Evolutionary conservation across 2,329 filamentous ascomycete genomes (phyloP).

Genomic region (Dactylonectria macrodidyma): DNA sequence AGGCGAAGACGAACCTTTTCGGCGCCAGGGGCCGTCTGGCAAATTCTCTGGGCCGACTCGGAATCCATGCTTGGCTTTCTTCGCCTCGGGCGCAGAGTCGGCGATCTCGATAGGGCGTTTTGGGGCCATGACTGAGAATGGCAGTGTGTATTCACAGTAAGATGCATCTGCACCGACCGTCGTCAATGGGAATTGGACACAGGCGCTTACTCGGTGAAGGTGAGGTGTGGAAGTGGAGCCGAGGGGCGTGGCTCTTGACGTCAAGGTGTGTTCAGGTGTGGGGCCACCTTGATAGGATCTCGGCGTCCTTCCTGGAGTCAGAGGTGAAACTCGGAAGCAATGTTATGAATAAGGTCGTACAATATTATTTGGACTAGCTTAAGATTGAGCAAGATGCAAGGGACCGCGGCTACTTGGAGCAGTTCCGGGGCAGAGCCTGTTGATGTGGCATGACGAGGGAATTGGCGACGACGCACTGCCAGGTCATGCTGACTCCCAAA

Average conservation of each 20-base stretch:
- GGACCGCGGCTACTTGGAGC: not conserved
- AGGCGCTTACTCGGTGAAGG: constrained; percentile 19
- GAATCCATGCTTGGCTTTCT: constrained; percentile 80
- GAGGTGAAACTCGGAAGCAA: constrained; percentile 26
- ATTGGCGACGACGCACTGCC: constrained; percentile 16
- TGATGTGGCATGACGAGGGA: constrained; percentile 27
- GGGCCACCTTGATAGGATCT: not conserved
- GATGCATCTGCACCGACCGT: constrained; percentile 14
- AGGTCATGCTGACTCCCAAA: constrained; percentile 10
- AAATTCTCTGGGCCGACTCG: constrained; percentile 90
- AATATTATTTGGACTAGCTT: not conserved
- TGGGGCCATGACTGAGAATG: constrained; percentile 47
- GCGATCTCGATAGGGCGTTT: constrained; percentile 51
- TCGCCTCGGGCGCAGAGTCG: constrained; percentile 56
- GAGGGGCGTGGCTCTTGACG: constrained; percentile 10
- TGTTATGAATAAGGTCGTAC: too few relatives aligned
- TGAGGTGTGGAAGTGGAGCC: constrained; percentile 21
- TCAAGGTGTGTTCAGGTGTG: constrained; percentile 7
- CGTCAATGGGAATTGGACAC: constrained; percentile 33
- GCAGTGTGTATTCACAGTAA: constrained; percentile 26
- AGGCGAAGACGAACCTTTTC: constrained; percentile 71
- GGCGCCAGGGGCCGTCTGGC: constrained; percentile 88
- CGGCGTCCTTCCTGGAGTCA: constrained; percentile 7
- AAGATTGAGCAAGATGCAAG: not conserved
- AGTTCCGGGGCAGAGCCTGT: constrained; percentile 3